Evolutionary conservation across 2,329 filamentous ascomycete species (phyloP).

Genomic region (Colletotrichum ledebouriae): DNA sequence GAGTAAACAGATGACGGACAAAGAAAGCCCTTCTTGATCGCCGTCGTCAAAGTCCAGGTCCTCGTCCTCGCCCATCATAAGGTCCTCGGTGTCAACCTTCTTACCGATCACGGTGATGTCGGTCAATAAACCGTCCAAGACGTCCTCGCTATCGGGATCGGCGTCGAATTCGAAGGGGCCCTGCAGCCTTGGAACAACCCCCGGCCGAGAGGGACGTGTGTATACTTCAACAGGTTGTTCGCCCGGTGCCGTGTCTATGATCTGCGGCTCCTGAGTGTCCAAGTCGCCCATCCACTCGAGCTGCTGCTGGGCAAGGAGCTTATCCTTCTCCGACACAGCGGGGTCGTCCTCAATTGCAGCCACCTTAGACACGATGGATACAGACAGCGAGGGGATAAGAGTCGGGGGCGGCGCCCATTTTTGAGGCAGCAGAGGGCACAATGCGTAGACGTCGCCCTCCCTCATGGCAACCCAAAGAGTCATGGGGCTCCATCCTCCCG

Average conservation of each 20-base stretch:
- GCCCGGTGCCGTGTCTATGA: constrained; percentile 63
- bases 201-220: constrained; percentile 68
- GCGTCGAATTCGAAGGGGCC: constrained; percentile 72
- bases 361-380: constrained; percentile 83
- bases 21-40: constrained; percentile 71
- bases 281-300: constrained; percentile 77
- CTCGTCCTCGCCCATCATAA: constrained; percentile 76
- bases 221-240: constrained; percentile 69
- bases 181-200: constrained; percentile 70
- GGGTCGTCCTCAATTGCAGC: constrained; percentile 73
- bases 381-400: constrained; percentile 84
- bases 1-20: constrained; percentile 71
- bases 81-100: constrained; percentile 70
- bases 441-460: constrained; percentile 91
- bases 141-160: constrained; percentile 69
- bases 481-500: constrained; percentile 94
- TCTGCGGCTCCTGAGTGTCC: constrained; percentile 71
- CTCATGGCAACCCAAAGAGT: constrained; percentile 98
- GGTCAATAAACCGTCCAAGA: constrained; percentile 68
- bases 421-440: constrained; percentile 89
- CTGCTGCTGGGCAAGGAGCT: constrained; percentile 73
- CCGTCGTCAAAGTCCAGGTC: constrained; percentile 69
- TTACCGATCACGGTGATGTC: constrained; percentile 75
- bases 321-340: constrained; percentile 64
- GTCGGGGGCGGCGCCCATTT: constrained; percentile 86